These are phyloP conservation scores for Glycine latifolia DNA, from an alignment of 306 rosid genomes.

Conservation along the genomic window DNA sequence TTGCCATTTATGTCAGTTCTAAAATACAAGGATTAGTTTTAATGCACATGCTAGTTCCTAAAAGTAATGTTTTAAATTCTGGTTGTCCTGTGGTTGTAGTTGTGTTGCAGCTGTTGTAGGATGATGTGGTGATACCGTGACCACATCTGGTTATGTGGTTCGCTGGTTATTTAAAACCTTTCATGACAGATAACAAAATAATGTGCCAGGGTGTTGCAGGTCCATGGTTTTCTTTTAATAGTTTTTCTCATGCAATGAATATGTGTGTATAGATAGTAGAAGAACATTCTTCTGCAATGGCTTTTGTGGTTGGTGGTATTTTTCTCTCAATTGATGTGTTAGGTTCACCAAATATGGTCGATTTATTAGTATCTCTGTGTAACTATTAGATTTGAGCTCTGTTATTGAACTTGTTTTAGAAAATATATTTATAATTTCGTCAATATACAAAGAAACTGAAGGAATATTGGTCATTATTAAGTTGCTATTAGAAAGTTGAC, in stretches of 20 bases:
- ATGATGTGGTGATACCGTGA: neutral
- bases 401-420: constrained; percentile 15
- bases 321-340: neutral
- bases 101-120: neutral
- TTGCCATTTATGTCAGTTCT: neutral
- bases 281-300: neutral
- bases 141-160: neutral
- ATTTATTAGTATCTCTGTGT: constrained; percentile 1
- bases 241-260: neutral
- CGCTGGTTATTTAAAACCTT: neutral
- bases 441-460: neutral
- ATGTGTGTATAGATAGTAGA: neutral
- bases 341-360: neutral
- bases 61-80: neutral
- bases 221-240: constrained; percentile 7
- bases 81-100: neutral
- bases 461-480: neutral
- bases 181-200: constrained; percentile 8
- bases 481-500: constrained; percentile 26
- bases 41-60: neutral
- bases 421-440: constrained; percentile 14
- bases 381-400: neutral
- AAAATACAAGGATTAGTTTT: neutral
- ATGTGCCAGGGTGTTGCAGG: neutral
- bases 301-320: constrained; percentile 9